These are phyloP conservation scores for Xylariaceae sp. DNA, from an alignment of 2,329 filamentous ascomycete species.

Conservation along the genomic window DNA sequence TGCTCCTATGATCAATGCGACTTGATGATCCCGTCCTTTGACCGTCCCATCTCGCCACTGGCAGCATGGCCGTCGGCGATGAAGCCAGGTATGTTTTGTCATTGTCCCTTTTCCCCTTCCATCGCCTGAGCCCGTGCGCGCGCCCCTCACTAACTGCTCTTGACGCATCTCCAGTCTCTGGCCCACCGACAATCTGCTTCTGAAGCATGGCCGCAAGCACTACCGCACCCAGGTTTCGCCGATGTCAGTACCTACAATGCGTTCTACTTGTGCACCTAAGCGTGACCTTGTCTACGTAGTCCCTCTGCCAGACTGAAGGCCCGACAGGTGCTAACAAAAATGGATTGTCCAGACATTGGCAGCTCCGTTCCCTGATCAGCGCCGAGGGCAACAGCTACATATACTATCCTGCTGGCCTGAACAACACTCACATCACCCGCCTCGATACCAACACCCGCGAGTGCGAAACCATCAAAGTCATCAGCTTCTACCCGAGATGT, in stretches of 20 bases:
- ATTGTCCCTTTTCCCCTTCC: conserved; percentile 3
- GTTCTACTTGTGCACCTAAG: conserved; percentile 6
- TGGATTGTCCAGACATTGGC: conserved; percentile 63
- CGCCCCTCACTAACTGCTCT: conserved; percentile 7
- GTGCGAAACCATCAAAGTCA: conserved; percentile 67
- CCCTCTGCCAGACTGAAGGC: background rate
- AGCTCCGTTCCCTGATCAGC: conserved; percentile 86
- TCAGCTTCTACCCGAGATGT: conserved; percentile 76
- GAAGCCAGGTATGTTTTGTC: conserved; percentile 42
- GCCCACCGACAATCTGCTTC: conserved; percentile 63
- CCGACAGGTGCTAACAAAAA: too few species aligned
- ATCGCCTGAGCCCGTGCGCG: background rate
- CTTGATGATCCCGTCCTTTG: conserved; percentile 25
- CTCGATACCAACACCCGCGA: conserved; percentile 66
- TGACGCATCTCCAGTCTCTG: conserved; percentile 46
- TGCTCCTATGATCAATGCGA: conserved; percentile 24
- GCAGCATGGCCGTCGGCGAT: conserved; percentile 53
- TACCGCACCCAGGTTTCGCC: conserved; percentile 64
- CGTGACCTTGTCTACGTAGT: conserved; percentile 4
- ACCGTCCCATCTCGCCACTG: conserved; percentile 23
- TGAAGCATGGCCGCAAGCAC: conserved; percentile 58
- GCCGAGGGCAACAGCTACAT: conserved; percentile 71
- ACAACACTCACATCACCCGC: conserved; percentile 61
- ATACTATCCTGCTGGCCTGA: conserved; percentile 76
- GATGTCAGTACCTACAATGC: conserved; percentile 47